Conservation (phyloP, 179 eudicot species). For the Spergularia azorica region DNA sequence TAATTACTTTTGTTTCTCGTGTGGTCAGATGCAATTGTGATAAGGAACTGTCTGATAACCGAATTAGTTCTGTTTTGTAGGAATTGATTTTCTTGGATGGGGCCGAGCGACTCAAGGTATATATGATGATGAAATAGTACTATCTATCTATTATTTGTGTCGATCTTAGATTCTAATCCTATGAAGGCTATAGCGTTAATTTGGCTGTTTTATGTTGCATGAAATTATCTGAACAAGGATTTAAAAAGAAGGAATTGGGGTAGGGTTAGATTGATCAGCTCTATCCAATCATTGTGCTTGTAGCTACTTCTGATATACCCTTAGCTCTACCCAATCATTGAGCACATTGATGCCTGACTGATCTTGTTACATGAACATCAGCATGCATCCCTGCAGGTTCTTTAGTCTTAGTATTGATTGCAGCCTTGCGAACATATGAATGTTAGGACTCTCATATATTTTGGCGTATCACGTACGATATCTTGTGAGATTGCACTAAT, state of each 20-base stretch:
- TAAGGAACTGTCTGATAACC: conserved; percentile 10
- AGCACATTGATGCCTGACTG: not conserved
- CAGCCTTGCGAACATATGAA: not conserved
- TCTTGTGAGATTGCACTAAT: conserved; percentile 13
- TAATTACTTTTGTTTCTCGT: conserved; percentile 1
- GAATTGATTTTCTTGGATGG: conserved; percentile 82
- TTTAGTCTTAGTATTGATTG: conserved; percentile 2
- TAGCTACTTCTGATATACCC: not conserved
- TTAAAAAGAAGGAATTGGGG: not conserved
- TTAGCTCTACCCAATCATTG: not conserved
- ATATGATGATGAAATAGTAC: conserved; percentile 29
- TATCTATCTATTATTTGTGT: conserved; percentile 18
- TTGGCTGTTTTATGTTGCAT: conserved; percentile 13
- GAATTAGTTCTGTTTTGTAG: conserved; percentile 40
- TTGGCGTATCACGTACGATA: not conserved
- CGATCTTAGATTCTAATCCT: conserved; percentile 22
- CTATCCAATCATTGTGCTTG: not conserved
- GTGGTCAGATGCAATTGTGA: not conserved
- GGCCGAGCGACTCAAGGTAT: conserved; percentile 70
- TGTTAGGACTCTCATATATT: not conserved
- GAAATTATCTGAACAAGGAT: not conserved
- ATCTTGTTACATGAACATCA: conserved; percentile 5
- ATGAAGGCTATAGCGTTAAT: conserved; percentile 17
- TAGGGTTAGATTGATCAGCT: conserved; percentile 1
- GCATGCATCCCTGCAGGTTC: not conserved